These are phyloP conservation scores for Plantago coronopus DNA, from an alignment of 305 asterid species.

Conservation along the genomic window DNA sequence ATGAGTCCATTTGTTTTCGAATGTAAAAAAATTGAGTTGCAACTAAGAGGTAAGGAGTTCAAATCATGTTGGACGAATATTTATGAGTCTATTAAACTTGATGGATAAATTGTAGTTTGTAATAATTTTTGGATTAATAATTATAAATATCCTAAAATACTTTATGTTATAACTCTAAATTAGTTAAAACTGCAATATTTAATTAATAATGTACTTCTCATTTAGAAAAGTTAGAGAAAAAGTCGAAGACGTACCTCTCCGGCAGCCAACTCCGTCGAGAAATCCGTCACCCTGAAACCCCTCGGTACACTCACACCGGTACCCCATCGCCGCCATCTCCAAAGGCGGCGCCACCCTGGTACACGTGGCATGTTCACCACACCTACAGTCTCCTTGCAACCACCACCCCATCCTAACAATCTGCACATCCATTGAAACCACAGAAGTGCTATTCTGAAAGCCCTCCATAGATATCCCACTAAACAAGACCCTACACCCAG, in stretches of 20 bases:
- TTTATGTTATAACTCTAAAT: no score
- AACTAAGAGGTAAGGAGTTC: no score
- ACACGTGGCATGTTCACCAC: constrained; percentile 54
- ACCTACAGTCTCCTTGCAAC: constrained; percentile 54
- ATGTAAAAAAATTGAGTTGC: no score
- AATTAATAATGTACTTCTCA: no score
- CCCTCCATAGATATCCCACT: constrained; percentile 59
- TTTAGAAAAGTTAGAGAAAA: neutral
- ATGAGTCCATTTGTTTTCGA: no score
- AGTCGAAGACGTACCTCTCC: constrained; percentile 41
- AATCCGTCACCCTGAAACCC: constrained; percentile 79
- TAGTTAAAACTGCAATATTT: no score
- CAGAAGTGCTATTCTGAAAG: constrained; percentile 33
- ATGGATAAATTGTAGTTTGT: no score
- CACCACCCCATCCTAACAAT: constrained; percentile 72
- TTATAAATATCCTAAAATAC: no score
- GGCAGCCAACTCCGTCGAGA: constrained; percentile 59
- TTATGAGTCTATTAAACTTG: no score
- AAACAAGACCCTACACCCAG: constrained; percentile 47
- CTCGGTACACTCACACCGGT: constrained; percentile 54
- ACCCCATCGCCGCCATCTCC: constrained; percentile 25
- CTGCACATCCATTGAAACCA: constrained; percentile 62
- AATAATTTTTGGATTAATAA: no score
- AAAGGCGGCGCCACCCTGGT: constrained; percentile 30
- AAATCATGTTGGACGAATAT: no score